These are phyloP conservation scores for Theileria annulata DNA, from an alignment of 169 alveolate species.

Conservation along the genomic window DNA sequence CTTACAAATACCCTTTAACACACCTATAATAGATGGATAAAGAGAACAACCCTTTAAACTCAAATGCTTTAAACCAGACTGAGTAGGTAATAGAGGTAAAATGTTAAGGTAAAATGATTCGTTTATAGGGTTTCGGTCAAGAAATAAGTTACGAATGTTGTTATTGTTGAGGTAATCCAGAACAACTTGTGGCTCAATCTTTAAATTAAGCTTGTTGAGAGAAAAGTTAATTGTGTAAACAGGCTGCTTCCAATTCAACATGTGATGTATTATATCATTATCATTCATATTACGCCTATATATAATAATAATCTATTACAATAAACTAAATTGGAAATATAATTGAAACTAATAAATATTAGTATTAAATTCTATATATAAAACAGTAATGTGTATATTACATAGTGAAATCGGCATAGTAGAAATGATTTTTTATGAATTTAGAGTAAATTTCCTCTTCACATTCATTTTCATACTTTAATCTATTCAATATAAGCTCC, in stretches of 20 bases:
- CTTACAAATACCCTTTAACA: conserved; percentile 4
- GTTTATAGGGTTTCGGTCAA: conserved; percentile 55
- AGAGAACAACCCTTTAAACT: conserved; percentile 47
- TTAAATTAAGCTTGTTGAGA: conserved; percentile 13
- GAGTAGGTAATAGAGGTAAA: background rate
- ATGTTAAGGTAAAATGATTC: background rate
- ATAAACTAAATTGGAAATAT: too few relatives aligned
- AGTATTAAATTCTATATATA: too few relatives aligned
- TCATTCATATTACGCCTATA: conserved; percentile 39
- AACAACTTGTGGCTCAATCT: background rate
- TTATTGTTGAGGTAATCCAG: conserved; percentile 16
- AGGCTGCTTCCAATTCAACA: conserved; percentile 12
- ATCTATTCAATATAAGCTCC: conserved; percentile 17
- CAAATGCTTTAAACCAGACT: conserved; percentile 14
- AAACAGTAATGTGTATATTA: background rate
- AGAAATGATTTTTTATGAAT: conserved; percentile 4
- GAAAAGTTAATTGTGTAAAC: conserved; percentile 38
- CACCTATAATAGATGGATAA: conserved; percentile 10
- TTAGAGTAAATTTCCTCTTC: conserved; percentile 6
- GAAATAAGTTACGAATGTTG: conserved; percentile 15
- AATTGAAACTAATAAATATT: too few relatives aligned
- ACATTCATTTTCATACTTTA: conserved; percentile 15
- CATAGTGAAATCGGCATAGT: conserved; percentile 28
- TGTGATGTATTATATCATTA: conserved; percentile 20
- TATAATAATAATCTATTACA: background rate